Percentiles rank a stretch among this genome's conserved stretches.
phyloP scores from a whole-genome alignment of 2,329 filamentous ascomycete species.

The Xylaria digitata region DNA sequence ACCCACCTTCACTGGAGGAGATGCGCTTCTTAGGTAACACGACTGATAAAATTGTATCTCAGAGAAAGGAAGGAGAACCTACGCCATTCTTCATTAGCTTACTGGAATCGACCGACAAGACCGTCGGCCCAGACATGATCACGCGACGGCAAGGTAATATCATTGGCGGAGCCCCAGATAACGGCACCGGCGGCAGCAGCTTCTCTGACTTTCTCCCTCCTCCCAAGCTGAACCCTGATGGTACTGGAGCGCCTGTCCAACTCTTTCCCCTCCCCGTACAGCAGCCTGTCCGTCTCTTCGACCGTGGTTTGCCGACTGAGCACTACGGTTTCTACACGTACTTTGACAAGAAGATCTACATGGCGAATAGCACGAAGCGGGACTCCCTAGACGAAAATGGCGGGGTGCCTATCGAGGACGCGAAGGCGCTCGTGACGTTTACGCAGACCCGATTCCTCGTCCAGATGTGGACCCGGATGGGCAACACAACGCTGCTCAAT shows the following conservation, averaged over 20 bases:
- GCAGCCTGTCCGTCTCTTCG: conserved; percentile 87
- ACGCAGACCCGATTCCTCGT: conserved; percentile 71
- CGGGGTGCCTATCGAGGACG: conserved; percentile 64
- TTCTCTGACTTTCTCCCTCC: conserved; percentile 69
- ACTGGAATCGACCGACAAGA: conserved; percentile 44
- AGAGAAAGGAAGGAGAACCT: conserved; percentile 81
- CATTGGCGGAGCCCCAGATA: conserved; percentile 38
- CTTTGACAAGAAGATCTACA: conserved; percentile 87
- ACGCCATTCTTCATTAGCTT: conserved; percentile 88
- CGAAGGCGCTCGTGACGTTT: conserved; percentile 68
- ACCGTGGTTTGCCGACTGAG: conserved; percentile 82
- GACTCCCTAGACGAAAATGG: conserved; percentile 64
- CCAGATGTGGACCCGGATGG: conserved; percentile 71
- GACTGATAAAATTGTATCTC: conserved; percentile 76
- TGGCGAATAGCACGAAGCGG: conserved; percentile 56
- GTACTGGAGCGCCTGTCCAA: conserved; percentile 76
- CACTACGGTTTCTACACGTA: conserved; percentile 96
- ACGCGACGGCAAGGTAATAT: conserved; percentile 48
- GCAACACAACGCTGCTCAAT: conserved; percentile 57
- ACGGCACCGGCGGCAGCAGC: conserved; percentile 54
- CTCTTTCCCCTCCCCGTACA: conserved; percentile 76
- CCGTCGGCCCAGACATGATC: conserved; percentile 47
- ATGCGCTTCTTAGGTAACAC: conserved; percentile 86
- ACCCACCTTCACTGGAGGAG: conserved; percentile 72
- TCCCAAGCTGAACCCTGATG: conserved; percentile 72